Percentiles rank a stretch among this genome's conserved stretches.
Evolutionary conservation across 1,139 yeast genomes (phyloP).

Genomic region (Magnusiomyces tetraspermus): DNA sequence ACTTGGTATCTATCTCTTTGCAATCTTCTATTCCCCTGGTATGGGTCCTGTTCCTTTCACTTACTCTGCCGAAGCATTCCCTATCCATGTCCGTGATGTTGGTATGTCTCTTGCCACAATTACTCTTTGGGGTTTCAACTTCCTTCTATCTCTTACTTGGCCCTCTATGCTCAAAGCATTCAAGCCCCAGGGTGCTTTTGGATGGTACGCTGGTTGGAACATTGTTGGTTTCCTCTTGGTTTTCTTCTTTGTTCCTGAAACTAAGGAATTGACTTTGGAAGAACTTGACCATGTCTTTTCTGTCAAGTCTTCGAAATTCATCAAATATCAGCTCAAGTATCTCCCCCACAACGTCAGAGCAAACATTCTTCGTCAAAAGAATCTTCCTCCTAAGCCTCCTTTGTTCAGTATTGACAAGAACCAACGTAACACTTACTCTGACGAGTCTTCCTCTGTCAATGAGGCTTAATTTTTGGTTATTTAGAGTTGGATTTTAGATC

Average conservation of each 20-base stretch:
- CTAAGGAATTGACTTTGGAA: conserved; percentile 50
- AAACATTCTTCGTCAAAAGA: conserved; percentile 2
- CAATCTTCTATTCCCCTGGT: conserved; percentile 71
- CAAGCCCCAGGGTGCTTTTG: conserved; percentile 76
- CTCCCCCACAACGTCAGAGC: conserved; percentile 26
- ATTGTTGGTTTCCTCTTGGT: conserved; percentile 47
- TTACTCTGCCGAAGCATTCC: conserved; percentile 81
- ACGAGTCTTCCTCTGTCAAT: too few species aligned
- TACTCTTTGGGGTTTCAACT: conserved; percentile 79
- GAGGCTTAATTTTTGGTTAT: too few species aligned
- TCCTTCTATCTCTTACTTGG: conserved; percentile 74
- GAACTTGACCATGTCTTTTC: conserved; percentile 43
- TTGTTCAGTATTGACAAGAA: too few species aligned
- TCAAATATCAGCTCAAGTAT: conserved; percentile 29
- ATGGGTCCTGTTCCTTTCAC: conserved; percentile 91
- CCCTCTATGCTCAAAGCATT: conserved; percentile 59
- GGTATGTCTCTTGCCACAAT: conserved; percentile 84
- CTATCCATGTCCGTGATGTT: conserved; percentile 71
- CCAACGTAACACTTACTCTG: too few species aligned
- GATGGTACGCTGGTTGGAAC: conserved; percentile 86
- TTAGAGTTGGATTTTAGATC: too few species aligned
- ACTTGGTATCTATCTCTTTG: conserved; percentile 63
- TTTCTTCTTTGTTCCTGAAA: conserved; percentile 51
- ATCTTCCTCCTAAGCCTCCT: conserved; percentile 6
- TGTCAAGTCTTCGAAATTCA: conserved; percentile 30